Evolutionary conservation across 176 grass and related monocot genomes (phyloP).

Genomic region (Oryza longistaminata): DNA sequence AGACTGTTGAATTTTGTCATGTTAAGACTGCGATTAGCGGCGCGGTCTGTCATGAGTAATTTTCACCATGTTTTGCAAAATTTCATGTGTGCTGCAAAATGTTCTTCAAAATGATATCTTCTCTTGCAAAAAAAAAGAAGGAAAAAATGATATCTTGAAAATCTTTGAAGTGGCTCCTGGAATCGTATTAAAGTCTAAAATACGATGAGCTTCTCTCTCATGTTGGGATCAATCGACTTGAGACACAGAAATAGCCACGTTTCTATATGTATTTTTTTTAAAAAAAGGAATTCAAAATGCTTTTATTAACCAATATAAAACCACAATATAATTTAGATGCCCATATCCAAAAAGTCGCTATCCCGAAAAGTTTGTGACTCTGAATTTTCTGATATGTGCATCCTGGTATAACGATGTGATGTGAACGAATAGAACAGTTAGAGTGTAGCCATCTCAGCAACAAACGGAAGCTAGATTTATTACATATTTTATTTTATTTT

Average conservation of each 20-base stretch:
- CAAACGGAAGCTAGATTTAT: background rate
- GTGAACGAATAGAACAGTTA: conserved; percentile 40
- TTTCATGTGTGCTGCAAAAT: background rate
- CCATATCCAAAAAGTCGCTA: conserved; percentile 21
- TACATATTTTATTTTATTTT: background rate
- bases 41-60: too few relatives aligned
- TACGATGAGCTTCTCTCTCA: background rate
- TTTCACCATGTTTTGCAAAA: background rate
- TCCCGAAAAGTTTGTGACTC: conserved; percentile 17
- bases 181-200: background rate
- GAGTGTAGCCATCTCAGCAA: conserved; percentile 39
- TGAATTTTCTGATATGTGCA: conserved; percentile 8
- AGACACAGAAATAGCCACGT: background rate
- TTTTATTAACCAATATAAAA: background rate
- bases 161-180: background rate
- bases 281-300: background rate
- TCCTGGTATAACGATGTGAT: conserved; percentile 18
- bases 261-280: background rate
- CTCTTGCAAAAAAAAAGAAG: too few relatives aligned
- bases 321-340: background rate
- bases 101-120: too few relatives aligned
- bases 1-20: background rate
- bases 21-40: background rate
- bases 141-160: background rate
- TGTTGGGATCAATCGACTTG: background rate